These are phyloP conservation scores for Boletus rubroflammeus DNA, from an alignment of 768 basidiomycete genomes.

Conservation along the genomic window DNA sequence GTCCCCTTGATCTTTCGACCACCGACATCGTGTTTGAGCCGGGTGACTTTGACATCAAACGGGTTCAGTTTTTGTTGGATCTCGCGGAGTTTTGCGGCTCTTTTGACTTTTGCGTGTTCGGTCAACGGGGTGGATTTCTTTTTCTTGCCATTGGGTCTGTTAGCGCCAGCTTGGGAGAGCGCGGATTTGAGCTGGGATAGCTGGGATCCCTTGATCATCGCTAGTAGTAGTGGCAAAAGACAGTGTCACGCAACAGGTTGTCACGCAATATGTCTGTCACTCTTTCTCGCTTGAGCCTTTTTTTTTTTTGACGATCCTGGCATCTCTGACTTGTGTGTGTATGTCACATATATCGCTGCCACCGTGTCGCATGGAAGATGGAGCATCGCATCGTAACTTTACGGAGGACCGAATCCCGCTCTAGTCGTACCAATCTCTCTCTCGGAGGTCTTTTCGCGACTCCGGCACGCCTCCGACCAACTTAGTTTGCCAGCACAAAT, in stretches of 20 bases:
- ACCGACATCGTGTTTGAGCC: constrained; percentile 89
- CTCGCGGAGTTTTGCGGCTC: constrained; percentile 71
- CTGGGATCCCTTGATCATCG: constrained; percentile 74
- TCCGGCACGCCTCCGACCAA: background rate
- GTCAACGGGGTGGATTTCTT: constrained; percentile 52
- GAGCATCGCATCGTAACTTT: background rate
- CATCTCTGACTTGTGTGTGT: background rate
- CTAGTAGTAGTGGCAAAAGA: background rate
- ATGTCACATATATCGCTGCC: background rate
- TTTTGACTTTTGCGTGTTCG: constrained; percentile 82
- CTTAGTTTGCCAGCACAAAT: background rate
- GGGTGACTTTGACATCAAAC: constrained; percentile 91
- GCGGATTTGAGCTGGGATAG: constrained; percentile 87
- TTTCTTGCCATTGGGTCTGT: constrained; percentile 61
- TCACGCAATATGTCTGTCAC: constrained; percentile 1
- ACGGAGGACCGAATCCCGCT: background rate
- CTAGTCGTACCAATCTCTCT: background rate
- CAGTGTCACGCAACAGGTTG: background rate
- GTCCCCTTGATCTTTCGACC: constrained; percentile 84
- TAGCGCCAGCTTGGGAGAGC: constrained; percentile 75
- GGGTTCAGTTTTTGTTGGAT: constrained; percentile 88
- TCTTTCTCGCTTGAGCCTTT: background rate
- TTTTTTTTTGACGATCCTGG: background rate
- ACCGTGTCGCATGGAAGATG: background rate
- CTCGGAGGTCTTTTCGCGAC: background rate